phyloP scores from a whole-genome alignment of 2,329 filamentous ascomycete species.

The Colletotrichum salicis region DNA sequence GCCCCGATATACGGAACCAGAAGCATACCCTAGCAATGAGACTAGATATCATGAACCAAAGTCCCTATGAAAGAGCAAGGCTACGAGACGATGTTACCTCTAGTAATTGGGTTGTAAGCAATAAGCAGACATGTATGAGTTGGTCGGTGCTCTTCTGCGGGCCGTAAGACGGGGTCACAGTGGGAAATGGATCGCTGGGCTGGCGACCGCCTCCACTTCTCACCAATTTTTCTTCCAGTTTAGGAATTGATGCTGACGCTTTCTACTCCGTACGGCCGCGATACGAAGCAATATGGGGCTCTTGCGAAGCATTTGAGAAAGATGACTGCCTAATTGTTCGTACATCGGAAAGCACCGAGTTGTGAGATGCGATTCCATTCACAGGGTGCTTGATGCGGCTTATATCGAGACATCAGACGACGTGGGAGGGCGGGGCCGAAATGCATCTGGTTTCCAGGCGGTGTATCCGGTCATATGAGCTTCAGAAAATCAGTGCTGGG shows the following conservation, averaged over 20 bases:
- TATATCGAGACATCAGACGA: neutral
- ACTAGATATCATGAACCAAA: no score
- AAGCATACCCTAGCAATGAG: no score
- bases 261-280: no score
- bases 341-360: neutral
- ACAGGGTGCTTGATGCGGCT: neutral
- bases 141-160: no score
- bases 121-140: no score
- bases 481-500: neutral
- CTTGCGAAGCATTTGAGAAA: neutral
- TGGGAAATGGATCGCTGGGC: no score
- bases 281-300: neutral
- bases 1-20: no score
- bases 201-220: neutral
- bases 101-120: no score
- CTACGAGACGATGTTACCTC: no score
- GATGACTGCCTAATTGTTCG: neutral
- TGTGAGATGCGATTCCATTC: neutral
- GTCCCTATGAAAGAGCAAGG: no score
- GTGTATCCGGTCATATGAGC: neutral
- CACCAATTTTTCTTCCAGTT: neutral
- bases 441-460: neutral
- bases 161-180: no score
- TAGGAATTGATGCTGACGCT: neutral
- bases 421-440: neutral